phyloP scores from a whole-genome alignment of 768 basidiomycete species.

The Heimioporus sp. region DNA sequence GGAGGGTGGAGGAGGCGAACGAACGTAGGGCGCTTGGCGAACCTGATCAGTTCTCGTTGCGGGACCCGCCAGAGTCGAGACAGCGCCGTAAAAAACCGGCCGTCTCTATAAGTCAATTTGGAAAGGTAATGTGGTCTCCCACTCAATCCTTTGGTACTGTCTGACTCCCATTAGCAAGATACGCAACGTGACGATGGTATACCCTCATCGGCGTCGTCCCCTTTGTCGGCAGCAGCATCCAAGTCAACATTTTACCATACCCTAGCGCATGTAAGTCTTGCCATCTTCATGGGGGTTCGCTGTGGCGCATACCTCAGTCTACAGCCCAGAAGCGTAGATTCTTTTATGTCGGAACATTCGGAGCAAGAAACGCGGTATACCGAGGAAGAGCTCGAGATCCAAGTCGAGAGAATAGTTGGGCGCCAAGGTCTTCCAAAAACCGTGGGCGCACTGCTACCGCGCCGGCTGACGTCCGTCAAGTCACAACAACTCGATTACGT shows the following conservation, averaged over 20 bases:
- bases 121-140: slow-evolving; percentile 42
- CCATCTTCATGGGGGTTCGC: slow-evolving; percentile 1
- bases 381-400: slow-evolving; percentile 49
- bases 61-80: slow-evolving; percentile 16
- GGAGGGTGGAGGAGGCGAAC: slow-evolving; percentile 55
- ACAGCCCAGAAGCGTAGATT: slow-evolving; percentile 45
- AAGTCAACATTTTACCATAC: slow-evolving; percentile 48
- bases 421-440: slow-evolving; percentile 43
- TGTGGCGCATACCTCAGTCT: slow-evolving; percentile 11
- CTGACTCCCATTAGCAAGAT: slow-evolving; percentile 15
- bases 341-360: slow-evolving; percentile 39
- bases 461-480: slow-evolving; percentile 42
- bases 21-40: slow-evolving; percentile 46
- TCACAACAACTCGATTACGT: slow-evolving; percentile 39
- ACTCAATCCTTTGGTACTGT: not conserved
- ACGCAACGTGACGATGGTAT: slow-evolving; percentile 23
- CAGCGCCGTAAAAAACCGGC: slow-evolving; percentile 45
- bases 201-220: slow-evolving; percentile 26
- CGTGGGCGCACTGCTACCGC: slow-evolving; percentile 42
- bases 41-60: slow-evolving; percentile 8
- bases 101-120: slow-evolving; percentile 59
- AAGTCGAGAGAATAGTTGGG: slow-evolving; percentile 46
- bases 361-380: slow-evolving; percentile 34
- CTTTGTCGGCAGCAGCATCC: slow-evolving; percentile 40
- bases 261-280: slow-evolving; percentile 38